These are phyloP conservation scores for Candida sanyaensis DNA, from an alignment of 1,139 yeast genomes.

Conservation along the genomic window DNA sequence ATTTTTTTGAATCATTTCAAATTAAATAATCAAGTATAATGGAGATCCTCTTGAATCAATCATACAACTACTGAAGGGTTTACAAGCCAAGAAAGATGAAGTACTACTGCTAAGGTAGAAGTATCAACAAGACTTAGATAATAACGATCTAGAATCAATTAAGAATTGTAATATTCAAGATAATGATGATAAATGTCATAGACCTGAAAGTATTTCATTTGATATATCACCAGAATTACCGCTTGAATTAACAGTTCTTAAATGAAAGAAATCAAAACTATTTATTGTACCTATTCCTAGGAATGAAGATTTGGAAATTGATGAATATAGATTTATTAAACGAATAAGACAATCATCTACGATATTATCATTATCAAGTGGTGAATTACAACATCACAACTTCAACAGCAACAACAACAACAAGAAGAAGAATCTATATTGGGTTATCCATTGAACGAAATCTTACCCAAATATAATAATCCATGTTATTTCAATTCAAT, in stretches of 20 bases:
- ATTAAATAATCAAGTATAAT: conserved; percentile 35
- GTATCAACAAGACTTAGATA: neutral
- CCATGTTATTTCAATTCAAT: conserved; percentile 34
- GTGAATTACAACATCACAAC: neutral
- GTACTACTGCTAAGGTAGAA: conserved; percentile 28
- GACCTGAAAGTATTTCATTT: neutral
- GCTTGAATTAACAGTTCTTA: conserved; percentile 41
- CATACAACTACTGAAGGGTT: conserved; percentile 49
- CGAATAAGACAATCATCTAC: conserved; percentile 14
- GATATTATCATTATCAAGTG: conserved; percentile 1
- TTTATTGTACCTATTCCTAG: neutral
- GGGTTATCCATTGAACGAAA: conserved; percentile 57
- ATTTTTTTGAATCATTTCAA: conserved; percentile 33
- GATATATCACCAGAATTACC: conserved; percentile 27
- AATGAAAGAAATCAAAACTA: conserved; percentile 1
- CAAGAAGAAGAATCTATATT: conserved; percentile 52
- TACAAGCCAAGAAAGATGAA: conserved; percentile 52
- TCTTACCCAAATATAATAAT: conserved; percentile 43
- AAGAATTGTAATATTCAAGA: neutral
- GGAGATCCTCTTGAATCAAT: conserved; percentile 45
- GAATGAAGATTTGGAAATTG: conserved; percentile 32
- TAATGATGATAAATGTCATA: neutral
- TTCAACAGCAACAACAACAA: conserved; percentile 6
- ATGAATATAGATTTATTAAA: conserved; percentile 52
- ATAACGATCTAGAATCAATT: neutral